phyloP scores from a whole-genome alignment of 192 early-diverging fungal genomes.

The Cladochytrium replicatum region DNA sequence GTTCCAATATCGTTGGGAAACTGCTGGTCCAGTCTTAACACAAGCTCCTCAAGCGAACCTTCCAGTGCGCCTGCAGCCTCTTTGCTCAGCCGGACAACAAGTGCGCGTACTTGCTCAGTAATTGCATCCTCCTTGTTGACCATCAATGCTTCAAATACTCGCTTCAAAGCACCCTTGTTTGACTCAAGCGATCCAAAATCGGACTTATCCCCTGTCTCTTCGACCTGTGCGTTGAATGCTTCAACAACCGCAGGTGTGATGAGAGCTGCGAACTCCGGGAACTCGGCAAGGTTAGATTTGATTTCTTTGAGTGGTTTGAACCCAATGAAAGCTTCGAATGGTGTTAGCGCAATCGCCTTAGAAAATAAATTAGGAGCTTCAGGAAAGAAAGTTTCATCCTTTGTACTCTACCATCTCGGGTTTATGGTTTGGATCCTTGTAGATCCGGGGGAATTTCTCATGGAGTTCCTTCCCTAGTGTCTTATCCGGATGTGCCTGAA shows the following conservation, averaged over 20 bases:
- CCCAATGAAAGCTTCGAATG: constrained; percentile 89
- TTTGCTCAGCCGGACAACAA: constrained; percentile 43
- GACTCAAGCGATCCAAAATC: constrained; percentile 17
- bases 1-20: constrained; percentile 87
- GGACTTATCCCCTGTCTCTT: not conserved
- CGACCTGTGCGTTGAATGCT: constrained; percentile 19
- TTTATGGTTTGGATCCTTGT: constrained; percentile 92
- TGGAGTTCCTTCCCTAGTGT: constrained; percentile 64
- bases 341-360: constrained; percentile 80
- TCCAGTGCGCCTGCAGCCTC: constrained; percentile 4
- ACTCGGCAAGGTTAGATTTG: constrained; percentile 42
- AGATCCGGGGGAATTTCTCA: constrained; percentile 61
- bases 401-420: constrained; percentile 73
- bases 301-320: constrained; percentile 84
- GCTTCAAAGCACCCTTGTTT: constrained; percentile 29
- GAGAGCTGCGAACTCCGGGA: constrained; percentile 69
- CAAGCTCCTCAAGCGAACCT: constrained; percentile 45
- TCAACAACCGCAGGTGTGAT: constrained; percentile 43
- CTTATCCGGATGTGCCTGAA: constrained; percentile 98
- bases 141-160: constrained; percentile 29
- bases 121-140: constrained; percentile 30
- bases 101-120: constrained; percentile 32
- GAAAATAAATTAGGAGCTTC: constrained; percentile 3
- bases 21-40: constrained; percentile 64
- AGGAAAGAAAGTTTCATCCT: not conserved